Base-by-base conservation (phyloP, 805 yeast species). In the Saccharomycopsis javanensis region DNA sequence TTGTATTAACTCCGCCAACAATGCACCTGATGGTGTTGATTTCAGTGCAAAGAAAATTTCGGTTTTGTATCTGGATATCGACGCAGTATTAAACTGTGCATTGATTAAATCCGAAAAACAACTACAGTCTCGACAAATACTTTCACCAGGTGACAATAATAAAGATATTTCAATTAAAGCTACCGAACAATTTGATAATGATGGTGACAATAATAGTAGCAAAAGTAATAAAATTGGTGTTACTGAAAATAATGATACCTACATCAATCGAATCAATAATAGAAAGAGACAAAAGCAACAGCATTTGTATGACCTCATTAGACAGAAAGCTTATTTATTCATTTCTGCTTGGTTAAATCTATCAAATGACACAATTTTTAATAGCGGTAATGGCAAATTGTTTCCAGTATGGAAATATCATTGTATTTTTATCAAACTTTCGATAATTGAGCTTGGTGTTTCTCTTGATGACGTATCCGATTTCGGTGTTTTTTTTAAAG, bases 311-410 rank as follows among this genome's bases (percentile, higher is more conserved):
- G 35, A 37, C 8, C 54, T 58, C 25, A 35, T 58, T 13, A 50
- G 45, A 16, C 61, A 55, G 38, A 58, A 51, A 42, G 38, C 46
- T 2, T 31, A 37, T 11, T 18, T 33, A 15, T 58, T 55, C 37
- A 56, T 58, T 30, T 50, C 33, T 20, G 37, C 53, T 8, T 58
- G 59, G 59, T 51, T 58, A 25, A 54, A 33, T 30, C 56, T 58
- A 23, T 38, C 58, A 11, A 33, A 52, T 27, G 42, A 52, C 6
- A 5, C 54, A 5, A 20, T 52, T 20, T 42, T 42, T 25, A 42
- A 15, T 23, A 20, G 13, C n/a, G 15, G 23, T 4, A 7, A 7
- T 20, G 23, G 6, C 6, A 20, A 20, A 5, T 20, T 5, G 13
- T 20, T 42, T 18, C 25, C 25, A 42, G n/a, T 55, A 46, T 28